Conservation (phyloP, 495 filamentous ascomycete genomes). For the Elaphomyces granulatus region DNA sequence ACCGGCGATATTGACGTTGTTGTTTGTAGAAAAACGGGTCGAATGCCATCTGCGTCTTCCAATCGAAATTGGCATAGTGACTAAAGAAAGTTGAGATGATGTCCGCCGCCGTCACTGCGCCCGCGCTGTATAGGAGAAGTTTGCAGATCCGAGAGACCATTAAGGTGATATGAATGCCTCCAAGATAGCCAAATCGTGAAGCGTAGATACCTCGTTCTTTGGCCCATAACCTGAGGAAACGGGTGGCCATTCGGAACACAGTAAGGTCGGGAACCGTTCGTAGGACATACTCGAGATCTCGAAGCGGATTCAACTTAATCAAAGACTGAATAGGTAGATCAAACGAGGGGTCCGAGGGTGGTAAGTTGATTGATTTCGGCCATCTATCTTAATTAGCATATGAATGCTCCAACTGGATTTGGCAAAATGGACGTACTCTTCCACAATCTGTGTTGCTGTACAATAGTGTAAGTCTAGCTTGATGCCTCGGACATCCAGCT, state of each 20-base stretch:
- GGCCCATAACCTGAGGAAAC: constrained; percentile 40
- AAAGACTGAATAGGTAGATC: constrained; percentile 32
- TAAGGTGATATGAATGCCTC: constrained; percentile 43
- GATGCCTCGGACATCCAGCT: constrained; percentile 34
- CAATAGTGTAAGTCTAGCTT: constrained; percentile 47
- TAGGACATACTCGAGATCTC: constrained; percentile 39
- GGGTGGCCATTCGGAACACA: constrained; percentile 36
- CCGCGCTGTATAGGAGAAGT: constrained; percentile 17
- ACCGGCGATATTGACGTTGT: constrained; percentile 30
- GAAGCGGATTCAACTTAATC: constrained; percentile 38
- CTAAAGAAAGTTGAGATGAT: constrained; percentile 38
- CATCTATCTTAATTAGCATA: constrained; percentile 15
- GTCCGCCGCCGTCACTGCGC: constrained; percentile 20
- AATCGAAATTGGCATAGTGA: constrained; percentile 44
- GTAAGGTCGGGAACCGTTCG: constrained; percentile 36
- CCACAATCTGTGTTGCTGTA: constrained; percentile 31
- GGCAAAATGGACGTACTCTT: constrained; percentile 13
- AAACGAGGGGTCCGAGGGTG: constrained; percentile 30
- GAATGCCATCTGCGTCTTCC: constrained; percentile 30
- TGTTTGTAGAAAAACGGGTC: constrained; percentile 35
- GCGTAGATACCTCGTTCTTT: constrained; percentile 40
- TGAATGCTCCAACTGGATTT: not conserved
- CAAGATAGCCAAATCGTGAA: constrained; percentile 41
- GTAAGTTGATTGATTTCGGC: constrained; percentile 12
- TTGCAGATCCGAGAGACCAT: constrained; percentile 40